Conservation (phyloP, 2,329 filamentous ascomycete species). For the Apiospora aurea region DNA sequence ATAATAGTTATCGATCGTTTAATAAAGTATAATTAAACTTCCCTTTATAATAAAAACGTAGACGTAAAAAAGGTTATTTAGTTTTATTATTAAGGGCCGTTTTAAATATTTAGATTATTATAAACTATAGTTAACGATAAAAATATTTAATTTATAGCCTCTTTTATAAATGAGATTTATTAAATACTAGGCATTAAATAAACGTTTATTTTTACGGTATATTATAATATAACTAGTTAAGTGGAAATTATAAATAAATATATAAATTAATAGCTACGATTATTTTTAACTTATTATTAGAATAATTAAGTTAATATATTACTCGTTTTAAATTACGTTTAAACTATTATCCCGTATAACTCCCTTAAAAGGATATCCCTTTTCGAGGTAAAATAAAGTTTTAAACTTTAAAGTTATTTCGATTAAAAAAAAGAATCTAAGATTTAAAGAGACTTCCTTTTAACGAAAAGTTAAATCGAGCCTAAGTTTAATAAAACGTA, state of each 20-base stretch:
- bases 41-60: too few species aligned
- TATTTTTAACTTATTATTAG: too few species aligned
- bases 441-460: too few species aligned
- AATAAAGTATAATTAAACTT: too few species aligned
- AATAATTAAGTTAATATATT: too few species aligned
- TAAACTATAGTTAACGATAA: slow-evolving; percentile 21
- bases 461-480: too few species aligned
- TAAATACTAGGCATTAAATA: slow-evolving; percentile 24
- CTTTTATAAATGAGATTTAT: slow-evolving; percentile 26
- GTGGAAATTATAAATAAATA: slow-evolving; percentile 29
- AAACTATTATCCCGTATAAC: neutral
- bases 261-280: slow-evolving; percentile 25
- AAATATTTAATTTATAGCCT: slow-evolving; percentile 23
- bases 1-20: neutral
- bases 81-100: neutral
- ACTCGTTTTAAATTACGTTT: too few species aligned
- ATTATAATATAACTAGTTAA: slow-evolving; percentile 28
- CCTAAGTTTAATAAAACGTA: neutral
- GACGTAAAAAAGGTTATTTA: too few species aligned
- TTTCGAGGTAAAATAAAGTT: too few species aligned
- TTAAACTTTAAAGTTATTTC: too few species aligned
- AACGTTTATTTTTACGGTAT: neutral
- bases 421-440: too few species aligned
- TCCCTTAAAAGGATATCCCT: too few species aligned
- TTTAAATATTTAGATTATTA: neutral